phyloP scores from a whole-genome alignment of 768 basidiomycete genomes.

The Russula brevipes region DNA sequence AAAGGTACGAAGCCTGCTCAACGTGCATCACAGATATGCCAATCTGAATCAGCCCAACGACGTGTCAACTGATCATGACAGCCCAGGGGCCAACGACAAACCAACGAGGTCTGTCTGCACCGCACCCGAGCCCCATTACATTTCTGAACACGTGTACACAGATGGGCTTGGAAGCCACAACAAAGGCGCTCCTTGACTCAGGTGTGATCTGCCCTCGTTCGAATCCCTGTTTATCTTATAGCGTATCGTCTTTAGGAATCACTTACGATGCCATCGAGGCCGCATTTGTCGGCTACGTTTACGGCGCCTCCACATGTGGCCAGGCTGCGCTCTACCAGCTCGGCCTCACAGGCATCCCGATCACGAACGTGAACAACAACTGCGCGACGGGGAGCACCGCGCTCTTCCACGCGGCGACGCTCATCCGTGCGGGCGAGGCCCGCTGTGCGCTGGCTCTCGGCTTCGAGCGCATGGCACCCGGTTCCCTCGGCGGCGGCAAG shows the following conservation, averaged over 20 bases:
- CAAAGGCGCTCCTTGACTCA: conserved; percentile 82
- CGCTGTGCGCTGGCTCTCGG: conserved; percentile 80
- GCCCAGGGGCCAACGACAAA: conserved; percentile 62
- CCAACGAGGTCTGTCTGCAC: conserved; percentile 64
- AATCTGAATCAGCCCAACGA: neutral
- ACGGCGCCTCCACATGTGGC: conserved; percentile 73
- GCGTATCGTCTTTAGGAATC: conserved; percentile 47
- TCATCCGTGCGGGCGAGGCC: conserved; percentile 61
- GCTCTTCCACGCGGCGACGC: conserved; percentile 65
- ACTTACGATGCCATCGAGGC: conserved; percentile 72
- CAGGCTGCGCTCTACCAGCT: conserved; percentile 81
- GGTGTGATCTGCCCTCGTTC: conserved; percentile 36
- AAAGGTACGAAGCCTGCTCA: conserved; percentile 44
- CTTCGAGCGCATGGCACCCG: conserved; percentile 80
- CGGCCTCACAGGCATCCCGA: conserved; percentile 77
- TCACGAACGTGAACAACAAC: conserved; percentile 85
- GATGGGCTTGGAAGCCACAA: conserved; percentile 86
- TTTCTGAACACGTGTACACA: conserved; percentile 28
- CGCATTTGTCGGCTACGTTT: conserved; percentile 74
- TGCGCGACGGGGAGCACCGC: conserved; percentile 81
- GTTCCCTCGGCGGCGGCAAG: conserved; percentile 50
- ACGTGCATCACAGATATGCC: neutral
- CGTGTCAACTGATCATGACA: conserved; percentile 28
- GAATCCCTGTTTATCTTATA: neutral
- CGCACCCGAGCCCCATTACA: neutral